Evolutionary conservation across 306 rosid genomes (phyloP).

Genomic region (Vigna hirtella): DNA sequence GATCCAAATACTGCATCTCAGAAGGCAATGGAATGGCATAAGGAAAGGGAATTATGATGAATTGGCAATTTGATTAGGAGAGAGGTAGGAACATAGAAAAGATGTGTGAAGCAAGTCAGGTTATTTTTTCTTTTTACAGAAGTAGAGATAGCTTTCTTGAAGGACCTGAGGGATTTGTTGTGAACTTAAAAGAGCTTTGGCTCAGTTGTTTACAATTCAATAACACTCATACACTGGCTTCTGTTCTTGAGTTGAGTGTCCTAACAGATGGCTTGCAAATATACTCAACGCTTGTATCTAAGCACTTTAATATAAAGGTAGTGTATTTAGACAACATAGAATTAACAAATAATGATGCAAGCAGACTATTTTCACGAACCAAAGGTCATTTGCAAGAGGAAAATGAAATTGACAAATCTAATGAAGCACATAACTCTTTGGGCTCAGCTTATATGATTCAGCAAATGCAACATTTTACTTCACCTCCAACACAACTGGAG

Average conservation of each 20-base stretch:
- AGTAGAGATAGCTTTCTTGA: background rate
- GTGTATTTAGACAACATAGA: background rate
- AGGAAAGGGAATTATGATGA: slow-evolving; percentile 7
- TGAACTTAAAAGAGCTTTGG: background rate
- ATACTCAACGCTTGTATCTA: background rate
- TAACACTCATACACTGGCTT: background rate
- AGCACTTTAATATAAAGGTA: background rate
- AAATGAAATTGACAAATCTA: background rate
- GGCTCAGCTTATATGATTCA: slow-evolving; percentile 16
- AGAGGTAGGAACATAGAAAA: background rate
- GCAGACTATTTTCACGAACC: background rate
- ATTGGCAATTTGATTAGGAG: background rate
- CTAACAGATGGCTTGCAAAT: background rate
- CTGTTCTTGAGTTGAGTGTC: background rate
- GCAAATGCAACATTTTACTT: slow-evolving; percentile 21
- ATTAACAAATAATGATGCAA: background rate
- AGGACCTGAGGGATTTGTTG: background rate
- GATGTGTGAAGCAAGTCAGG: background rate
- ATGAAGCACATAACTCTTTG: slow-evolving; percentile 19
- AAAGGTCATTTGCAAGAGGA: no score
- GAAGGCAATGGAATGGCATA: background rate
- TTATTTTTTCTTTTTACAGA: background rate
- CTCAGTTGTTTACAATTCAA: background rate
- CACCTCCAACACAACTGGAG: slow-evolving; percentile 33
- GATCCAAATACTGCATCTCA: background rate